These are phyloP conservation scores for Heterobasidion irregulare DNA, from an alignment of 1,284 basidiomycete genomes.

Conservation along the genomic window DNA sequence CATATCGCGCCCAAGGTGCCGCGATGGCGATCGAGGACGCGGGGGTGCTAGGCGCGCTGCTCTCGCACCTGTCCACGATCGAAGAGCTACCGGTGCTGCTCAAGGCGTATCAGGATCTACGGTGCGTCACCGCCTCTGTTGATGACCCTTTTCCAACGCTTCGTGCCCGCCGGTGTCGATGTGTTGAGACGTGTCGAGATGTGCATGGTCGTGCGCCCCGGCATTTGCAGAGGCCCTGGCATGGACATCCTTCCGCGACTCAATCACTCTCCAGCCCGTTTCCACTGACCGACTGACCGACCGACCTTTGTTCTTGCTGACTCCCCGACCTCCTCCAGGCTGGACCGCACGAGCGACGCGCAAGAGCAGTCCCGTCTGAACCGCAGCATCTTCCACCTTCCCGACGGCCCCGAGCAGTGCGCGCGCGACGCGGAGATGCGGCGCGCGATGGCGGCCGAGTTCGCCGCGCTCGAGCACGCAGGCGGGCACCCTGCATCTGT, in stretches of 20 bases:
- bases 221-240: background rate
- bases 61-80: conserved; percentile 35
- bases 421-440: conserved; percentile 43
- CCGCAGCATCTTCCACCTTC: conserved; percentile 44
- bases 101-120: conserved; percentile 43
- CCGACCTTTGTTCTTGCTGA: background rate
- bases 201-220: background rate
- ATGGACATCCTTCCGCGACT: background rate
- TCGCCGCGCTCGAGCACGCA: conserved; percentile 10
- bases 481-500: background rate
- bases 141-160: background rate
- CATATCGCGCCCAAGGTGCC: conserved; percentile 61
- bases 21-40: conserved; percentile 67
- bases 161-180: background rate
- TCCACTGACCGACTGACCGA: background rate
- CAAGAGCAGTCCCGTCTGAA: conserved; percentile 41
- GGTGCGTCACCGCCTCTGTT: conserved; percentile 21
- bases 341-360: conserved; percentile 34
- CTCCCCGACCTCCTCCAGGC: background rate
- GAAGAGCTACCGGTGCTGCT: conserved; percentile 38
- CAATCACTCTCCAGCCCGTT: background rate
- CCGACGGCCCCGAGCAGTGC: conserved; percentile 45
- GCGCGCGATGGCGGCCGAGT: conserved; percentile 32
- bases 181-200: background rate
- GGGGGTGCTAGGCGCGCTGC: conserved; percentile 50